Evolutionary conservation across 164 flowering plant genomes (phyloP).

Genomic region (Dillenia turbinata): DNA sequence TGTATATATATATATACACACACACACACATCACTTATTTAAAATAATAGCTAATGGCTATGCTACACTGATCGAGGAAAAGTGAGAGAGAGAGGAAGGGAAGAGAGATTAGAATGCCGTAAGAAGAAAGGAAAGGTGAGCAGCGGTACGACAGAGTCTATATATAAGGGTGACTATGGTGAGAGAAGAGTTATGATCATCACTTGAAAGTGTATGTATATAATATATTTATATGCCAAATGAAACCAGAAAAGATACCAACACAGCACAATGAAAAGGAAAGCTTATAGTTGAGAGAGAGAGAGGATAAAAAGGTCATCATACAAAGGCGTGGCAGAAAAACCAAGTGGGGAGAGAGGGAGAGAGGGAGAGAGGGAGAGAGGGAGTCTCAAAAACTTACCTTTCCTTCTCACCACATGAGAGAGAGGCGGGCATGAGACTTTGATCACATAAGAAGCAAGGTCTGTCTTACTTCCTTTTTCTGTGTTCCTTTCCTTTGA

Average conservation of each 20-base stretch:
- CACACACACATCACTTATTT: no score
- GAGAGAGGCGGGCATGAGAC: not conserved
- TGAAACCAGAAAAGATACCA: conserved; percentile 17
- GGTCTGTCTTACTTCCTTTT: conserved; percentile 8
- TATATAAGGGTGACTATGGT: not conserved
- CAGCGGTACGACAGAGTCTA: conserved; percentile 18
- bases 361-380: conserved; percentile 7
- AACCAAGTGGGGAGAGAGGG: conserved; percentile 13
- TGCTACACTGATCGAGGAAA: no score
- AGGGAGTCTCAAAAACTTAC: not conserved
- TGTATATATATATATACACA: no score
- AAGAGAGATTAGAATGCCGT: conserved; percentile 50
- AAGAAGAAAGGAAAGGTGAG: conserved; percentile 67
- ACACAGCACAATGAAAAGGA: conserved; percentile 12
- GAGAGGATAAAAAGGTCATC: conserved; percentile 29
- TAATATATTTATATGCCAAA: conserved; percentile 6
- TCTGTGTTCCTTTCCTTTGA: not conserved
- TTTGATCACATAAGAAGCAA: conserved; percentile 7
- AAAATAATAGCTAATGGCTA: no score
- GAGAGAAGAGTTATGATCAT: not conserved
- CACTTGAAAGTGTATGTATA: not conserved
- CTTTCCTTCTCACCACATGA: not conserved
- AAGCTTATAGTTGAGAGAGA: conserved; percentile 1
- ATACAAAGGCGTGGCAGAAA: conserved; percentile 32
- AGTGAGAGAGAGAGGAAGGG: no score